Conservation (phyloP, 768 basidiomycete genomes). For the Kwoniella shandongensis region DNA sequence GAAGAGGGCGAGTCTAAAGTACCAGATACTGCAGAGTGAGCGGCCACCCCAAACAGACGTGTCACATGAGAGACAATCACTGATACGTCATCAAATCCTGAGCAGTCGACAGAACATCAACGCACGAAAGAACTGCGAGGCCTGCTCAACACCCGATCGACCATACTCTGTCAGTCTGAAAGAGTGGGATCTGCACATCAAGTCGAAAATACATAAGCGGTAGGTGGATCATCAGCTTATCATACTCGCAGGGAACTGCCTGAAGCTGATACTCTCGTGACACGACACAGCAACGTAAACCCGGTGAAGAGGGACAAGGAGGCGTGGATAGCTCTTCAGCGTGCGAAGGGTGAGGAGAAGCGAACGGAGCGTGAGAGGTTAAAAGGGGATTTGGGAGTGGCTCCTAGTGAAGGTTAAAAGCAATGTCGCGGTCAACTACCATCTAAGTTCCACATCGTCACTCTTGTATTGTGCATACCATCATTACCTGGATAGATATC, state of each 20-base stretch:
- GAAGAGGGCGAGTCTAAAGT: conserved; percentile 10
- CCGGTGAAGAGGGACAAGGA: conserved; percentile 17
- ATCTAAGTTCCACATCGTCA: not conserved
- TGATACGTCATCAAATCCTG: not conserved
- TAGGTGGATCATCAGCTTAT: conserved; percentile 5
- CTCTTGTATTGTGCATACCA: not conserved
- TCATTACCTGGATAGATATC: too few species aligned
- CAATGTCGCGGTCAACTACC: too few species aligned
- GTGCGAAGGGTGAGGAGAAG: conserved; percentile 10
- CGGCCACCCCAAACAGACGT: not conserved
- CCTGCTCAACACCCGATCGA: conserved; percentile 30
- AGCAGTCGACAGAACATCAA: conserved; percentile 43
- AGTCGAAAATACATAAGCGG: conserved; percentile 28
- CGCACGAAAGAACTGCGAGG: conserved; percentile 30
- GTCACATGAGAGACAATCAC: not conserved
- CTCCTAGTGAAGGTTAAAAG: too few species aligned
- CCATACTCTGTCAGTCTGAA: conserved; percentile 30
- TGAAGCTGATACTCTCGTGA: not conserved
- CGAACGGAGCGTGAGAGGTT: conserved; percentile 19
- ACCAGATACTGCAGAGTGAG: conserved; percentile 42
- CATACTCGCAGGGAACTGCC: too few species aligned
- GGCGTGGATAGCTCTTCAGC: conserved; percentile 16
- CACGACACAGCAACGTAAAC: conserved; percentile 10
- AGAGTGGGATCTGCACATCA: conserved; percentile 29
- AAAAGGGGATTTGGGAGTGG: conserved; percentile 12